phyloP scores from a whole-genome alignment of 2,329 filamentous ascomycete genomes.

The Trichoderma sp. region DNA sequence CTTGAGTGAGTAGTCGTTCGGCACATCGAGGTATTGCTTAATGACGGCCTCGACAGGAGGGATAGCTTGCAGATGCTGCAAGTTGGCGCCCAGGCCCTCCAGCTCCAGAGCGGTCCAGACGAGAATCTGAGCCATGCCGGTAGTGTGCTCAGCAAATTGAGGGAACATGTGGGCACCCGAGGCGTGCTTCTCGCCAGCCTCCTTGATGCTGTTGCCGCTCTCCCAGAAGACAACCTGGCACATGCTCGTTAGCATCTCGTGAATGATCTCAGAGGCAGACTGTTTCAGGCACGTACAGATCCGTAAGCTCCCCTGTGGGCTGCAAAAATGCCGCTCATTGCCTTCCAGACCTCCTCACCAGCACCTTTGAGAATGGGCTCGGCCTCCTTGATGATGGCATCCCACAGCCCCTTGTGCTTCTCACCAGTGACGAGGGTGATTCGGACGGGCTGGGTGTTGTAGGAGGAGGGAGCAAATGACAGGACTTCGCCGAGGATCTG shows the following conservation, averaged over 20 bases:
- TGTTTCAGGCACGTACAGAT: conserved; percentile 69
- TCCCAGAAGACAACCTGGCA: conserved; percentile 76
- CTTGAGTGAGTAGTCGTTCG: conserved; percentile 13
- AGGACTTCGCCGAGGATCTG: conserved; percentile 67
- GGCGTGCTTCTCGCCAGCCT: conserved; percentile 68
- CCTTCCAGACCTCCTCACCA: conserved; percentile 63
- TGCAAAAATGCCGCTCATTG: conserved; percentile 49
- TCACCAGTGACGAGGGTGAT: conserved; percentile 75
- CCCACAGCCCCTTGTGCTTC: conserved; percentile 89
- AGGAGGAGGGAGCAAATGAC: conserved; percentile 72
- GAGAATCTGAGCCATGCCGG: conserved; percentile 76
- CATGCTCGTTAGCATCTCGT: neutral
- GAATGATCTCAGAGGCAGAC: neutral
- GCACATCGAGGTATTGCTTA: conserved; percentile 13
- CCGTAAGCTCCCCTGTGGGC: conserved; percentile 73
- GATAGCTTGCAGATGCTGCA: conserved; percentile 94
- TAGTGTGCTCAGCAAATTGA: conserved; percentile 72
- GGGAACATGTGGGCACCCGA: conserved; percentile 79
- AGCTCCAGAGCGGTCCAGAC: conserved; percentile 81
- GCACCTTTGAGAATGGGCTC: conserved; percentile 46
- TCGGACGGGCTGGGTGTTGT: conserved; percentile 87
- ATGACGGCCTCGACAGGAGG: conserved; percentile 69
- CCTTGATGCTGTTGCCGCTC: conserved; percentile 67
- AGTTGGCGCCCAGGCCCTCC: conserved; percentile 82
- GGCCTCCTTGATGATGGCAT: conserved; percentile 58